phyloP scores from a whole-genome alignment of 2,329 filamentous ascomycete genomes.

The Xylariaceae sp. region DNA sequence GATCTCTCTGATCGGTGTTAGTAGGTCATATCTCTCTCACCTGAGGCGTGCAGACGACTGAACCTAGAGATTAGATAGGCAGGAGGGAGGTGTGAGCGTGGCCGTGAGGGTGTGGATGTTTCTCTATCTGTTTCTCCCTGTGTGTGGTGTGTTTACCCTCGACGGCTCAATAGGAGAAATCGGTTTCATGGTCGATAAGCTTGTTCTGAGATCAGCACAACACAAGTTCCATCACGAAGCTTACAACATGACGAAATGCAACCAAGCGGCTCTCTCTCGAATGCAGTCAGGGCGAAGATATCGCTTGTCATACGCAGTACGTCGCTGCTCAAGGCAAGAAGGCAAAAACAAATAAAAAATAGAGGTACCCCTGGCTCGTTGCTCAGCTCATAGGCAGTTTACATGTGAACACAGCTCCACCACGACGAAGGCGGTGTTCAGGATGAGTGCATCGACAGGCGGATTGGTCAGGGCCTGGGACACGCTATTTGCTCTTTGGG shows the following conservation, averaged over 20 bases:
- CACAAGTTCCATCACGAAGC: not conserved
- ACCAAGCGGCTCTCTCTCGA: not conserved
- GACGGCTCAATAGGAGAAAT: not conserved
- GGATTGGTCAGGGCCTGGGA: not conserved
- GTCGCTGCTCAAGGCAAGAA: not conserved
- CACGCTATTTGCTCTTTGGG: not conserved
- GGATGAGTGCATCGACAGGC: not conserved
- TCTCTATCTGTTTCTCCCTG: not conserved
- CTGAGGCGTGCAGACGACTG: not conserved
- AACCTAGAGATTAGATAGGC: not conserved
- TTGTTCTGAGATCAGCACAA: not conserved
- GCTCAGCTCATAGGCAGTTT: not conserved
- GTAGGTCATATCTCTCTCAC: no score
- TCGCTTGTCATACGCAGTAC: not conserved
- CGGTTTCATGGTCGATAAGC: not conserved
- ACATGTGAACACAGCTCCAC: not conserved
- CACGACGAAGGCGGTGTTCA: not conserved
- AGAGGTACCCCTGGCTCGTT: not conserved
- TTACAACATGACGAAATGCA: not conserved
- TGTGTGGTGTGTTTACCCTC: not conserved
- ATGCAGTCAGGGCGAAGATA: not conserved
- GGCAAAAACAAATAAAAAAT: not conserved
- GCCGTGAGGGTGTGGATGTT: not conserved
- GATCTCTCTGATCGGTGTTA: not conserved
- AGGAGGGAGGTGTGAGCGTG: not conserved